Percentiles rank a stretch among this genome's conserved stretches.
Conservation (phyloP, 164 flowering plant species). For the Macadamia tetraphylla region DNA sequence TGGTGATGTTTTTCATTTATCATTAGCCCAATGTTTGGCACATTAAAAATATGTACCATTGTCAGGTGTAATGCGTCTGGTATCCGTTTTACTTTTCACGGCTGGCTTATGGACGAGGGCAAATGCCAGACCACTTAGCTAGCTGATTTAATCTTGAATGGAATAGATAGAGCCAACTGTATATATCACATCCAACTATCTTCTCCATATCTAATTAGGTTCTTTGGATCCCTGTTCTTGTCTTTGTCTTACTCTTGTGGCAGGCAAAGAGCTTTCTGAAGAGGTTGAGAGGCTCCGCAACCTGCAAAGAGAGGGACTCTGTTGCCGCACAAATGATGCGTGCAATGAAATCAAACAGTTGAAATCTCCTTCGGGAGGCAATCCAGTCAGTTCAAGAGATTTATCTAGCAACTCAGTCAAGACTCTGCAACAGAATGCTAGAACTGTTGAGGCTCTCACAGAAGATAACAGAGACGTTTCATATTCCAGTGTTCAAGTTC, state of each 20-base stretch:
- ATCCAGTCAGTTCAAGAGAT: conserved; percentile 20
- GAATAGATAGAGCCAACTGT: too few species aligned
- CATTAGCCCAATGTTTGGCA: too few species aligned
- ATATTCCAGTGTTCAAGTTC: conserved; percentile 10
- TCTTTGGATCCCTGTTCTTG: too few species aligned
- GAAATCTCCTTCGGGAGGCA: conserved; percentile 19
- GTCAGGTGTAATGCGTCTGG: too few species aligned
- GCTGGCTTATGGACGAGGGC: too few species aligned
- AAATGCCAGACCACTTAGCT: too few species aligned
- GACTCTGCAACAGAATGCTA: conserved; percentile 26
- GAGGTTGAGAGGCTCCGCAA: conserved; percentile 54
- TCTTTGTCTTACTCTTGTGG: conserved; percentile 6
- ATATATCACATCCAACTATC: too few species aligned
- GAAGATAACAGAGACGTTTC: conserved; percentile 15
- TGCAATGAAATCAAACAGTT: conserved; percentile 16
- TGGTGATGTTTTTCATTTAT: too few species aligned
- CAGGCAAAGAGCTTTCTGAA: conserved; percentile 58
- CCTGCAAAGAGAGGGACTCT: conserved; percentile 28
- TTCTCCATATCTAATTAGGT: too few species aligned
- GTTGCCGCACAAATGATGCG: conserved; percentile 14
- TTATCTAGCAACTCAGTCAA: conserved; percentile 9
- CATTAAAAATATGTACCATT: too few species aligned
- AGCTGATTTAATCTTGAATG: too few species aligned
- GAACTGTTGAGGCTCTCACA: conserved; percentile 13
- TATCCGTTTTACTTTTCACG: too few species aligned